A percentile compares a stretch with the other conserved stretches of the same genome.
Evolutionary conservation across 2,329 filamentous ascomycete genomes (phyloP).

Genomic region (Aspergillus bombycis): DNA sequence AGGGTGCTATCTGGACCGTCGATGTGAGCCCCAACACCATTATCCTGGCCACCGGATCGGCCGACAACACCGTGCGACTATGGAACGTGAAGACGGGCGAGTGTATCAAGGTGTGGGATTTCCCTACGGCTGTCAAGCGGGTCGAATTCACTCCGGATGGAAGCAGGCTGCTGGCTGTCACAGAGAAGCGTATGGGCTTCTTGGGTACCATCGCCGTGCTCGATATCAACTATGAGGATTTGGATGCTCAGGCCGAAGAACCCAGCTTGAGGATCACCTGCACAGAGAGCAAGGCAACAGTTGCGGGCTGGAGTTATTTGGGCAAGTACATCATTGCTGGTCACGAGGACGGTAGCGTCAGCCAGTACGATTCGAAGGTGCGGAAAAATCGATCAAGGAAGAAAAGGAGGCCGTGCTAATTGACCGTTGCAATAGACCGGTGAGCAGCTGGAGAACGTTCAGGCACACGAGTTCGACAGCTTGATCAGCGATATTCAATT

Average conservation of each 20-base stretch:
- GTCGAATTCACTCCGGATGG: slow-evolving; percentile 98
- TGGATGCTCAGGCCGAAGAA: slow-evolving; percentile 81
- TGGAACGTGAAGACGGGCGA: slow-evolving; percentile 95
- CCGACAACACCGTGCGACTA: slow-evolving; percentile 96
- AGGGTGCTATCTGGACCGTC: slow-evolving; percentile 98
- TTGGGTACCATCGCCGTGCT: slow-evolving; percentile 91
- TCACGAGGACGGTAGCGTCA: slow-evolving; percentile 93
- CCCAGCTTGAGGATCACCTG: slow-evolving; percentile 85
- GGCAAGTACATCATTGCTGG: slow-evolving; percentile 96
- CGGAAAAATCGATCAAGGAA: slow-evolving; percentile 15
- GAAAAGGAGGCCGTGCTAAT: not conserved
- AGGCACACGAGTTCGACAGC: slow-evolving; percentile 81
- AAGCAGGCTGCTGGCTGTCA: slow-evolving; percentile 85
- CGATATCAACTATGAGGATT: slow-evolving; percentile 78
- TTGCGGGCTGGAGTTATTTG: slow-evolving; percentile 94
- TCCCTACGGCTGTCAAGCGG: slow-evolving; percentile 94
- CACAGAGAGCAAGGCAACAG: slow-evolving; percentile 94
- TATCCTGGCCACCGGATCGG: slow-evolving; percentile 90
- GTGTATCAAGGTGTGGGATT: slow-evolving; percentile 96
- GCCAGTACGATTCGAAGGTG: slow-evolving; percentile 88
- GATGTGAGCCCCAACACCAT: slow-evolving; percentile 92
- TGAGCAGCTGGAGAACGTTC: slow-evolving; percentile 77
- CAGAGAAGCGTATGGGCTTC: slow-evolving; percentile 97
- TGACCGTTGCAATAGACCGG: slow-evolving; percentile 60
- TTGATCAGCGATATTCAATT: slow-evolving; percentile 94